A percentile compares a stretch with the other conserved stretches of the same genome.
Conservation (phyloP, 2,329 filamentous ascomycete genomes). For the Colletotrichum theobromicola region DNA sequence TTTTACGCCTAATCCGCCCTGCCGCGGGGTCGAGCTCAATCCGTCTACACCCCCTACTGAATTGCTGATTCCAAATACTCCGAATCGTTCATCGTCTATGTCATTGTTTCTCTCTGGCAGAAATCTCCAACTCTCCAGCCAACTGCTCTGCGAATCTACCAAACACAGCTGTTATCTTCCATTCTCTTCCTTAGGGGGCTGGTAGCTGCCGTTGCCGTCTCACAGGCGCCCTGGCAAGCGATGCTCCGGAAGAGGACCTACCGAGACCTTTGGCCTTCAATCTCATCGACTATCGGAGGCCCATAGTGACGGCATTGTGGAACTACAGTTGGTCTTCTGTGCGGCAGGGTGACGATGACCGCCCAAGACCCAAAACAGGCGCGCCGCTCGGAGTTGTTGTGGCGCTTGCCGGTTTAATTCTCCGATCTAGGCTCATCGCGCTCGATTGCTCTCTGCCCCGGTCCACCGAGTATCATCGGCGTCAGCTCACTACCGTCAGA, state of each 20-base stretch:
- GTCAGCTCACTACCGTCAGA: neutral
- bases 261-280: neutral
- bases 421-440: neutral
- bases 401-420: conserved; percentile 6
- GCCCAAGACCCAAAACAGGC: neutral
- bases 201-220: neutral
- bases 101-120: neutral
- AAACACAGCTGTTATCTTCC: neutral
- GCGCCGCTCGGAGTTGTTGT: neutral
- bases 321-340: neutral
- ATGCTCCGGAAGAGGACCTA: neutral
- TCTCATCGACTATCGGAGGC: neutral
- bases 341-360: neutral
- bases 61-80: conserved; percentile 5
- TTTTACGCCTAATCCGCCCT: neutral
- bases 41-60: neutral
- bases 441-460: neutral
- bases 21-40: neutral
- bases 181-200: neutral
- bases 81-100: neutral
- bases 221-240: neutral
- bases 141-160: neutral
- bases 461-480: neutral
- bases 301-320: neutral
- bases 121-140: neutral